Conservation (phyloP, 2,329 filamentous ascomycete species). For the Fusarium sp. region DNA sequence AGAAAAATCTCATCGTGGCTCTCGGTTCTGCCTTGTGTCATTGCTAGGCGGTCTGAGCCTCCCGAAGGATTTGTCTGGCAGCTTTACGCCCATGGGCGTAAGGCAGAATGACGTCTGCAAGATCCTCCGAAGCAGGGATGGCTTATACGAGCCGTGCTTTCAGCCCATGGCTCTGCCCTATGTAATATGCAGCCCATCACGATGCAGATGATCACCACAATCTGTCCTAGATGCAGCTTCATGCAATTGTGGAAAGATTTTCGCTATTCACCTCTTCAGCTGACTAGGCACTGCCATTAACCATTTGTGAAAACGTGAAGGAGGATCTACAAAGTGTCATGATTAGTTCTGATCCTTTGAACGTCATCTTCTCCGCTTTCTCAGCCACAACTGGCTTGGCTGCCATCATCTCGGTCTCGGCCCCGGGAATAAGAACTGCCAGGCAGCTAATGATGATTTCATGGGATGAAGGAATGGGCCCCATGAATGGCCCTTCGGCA, state of each 20-base stretch:
- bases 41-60: background rate
- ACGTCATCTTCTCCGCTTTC: background rate
- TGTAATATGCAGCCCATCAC: background rate
- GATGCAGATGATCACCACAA: background rate
- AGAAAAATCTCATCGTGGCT: background rate
- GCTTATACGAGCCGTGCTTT: background rate
- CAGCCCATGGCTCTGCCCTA: background rate
- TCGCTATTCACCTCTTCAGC: background rate
- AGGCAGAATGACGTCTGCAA: background rate
- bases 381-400: background rate
- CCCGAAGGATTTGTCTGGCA: background rate
- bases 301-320: background rate
- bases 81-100: background rate
- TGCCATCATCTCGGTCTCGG: background rate
- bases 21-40: background rate
- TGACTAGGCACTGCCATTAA: background rate
- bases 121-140: background rate
- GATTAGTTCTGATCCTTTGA: background rate
- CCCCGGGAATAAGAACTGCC: background rate
- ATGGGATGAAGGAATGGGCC: background rate
- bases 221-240: background rate
- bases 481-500: background rate
- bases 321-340: background rate
- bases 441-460: background rate
- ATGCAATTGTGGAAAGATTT: background rate